Percentiles rank a stretch among this genome's conserved stretches.
Conservation (phyloP, 2,329 filamentous ascomycete species). For the Colletotrichum theobromicola region DNA sequence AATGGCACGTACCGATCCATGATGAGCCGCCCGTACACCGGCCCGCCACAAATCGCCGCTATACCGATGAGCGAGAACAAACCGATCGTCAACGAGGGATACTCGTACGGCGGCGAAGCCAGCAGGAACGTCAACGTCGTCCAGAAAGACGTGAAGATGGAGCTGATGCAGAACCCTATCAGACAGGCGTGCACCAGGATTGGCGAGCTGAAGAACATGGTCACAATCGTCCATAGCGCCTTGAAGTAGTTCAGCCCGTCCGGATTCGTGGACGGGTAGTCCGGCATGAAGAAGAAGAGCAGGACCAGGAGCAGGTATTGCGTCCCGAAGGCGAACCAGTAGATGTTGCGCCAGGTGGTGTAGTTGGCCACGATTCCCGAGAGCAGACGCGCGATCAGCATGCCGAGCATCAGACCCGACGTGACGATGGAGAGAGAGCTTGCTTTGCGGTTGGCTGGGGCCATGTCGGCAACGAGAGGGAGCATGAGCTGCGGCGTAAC, state of each 20-base stretch:
- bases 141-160: constrained; percentile 59
- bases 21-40: constrained; percentile 72
- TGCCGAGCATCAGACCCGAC: constrained; percentile 76
- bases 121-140: constrained; percentile 81
- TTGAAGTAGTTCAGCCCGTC: constrained; percentile 67
- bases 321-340: constrained; percentile 76
- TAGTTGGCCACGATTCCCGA: constrained; percentile 78
- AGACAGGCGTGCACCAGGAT: constrained; percentile 73
- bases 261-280: constrained; percentile 79
- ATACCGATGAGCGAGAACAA: constrained; percentile 82
- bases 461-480: constrained; percentile 79
- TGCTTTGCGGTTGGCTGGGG: constrained; percentile 70
- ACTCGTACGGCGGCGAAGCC: constrained; percentile 71
- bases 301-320: constrained; percentile 71
- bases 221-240: constrained; percentile 68
- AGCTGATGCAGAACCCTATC: constrained; percentile 64
- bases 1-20: constrained; percentile 75
- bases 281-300: constrained; percentile 78
- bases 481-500: constrained; percentile 84
- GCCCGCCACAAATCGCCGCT: constrained; percentile 69
- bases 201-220: constrained; percentile 69
- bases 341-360: constrained; percentile 77
- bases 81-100: constrained; percentile 71
- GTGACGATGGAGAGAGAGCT: constrained; percentile 76
- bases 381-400: constrained; percentile 77